Percentiles rank a stretch among this genome's conserved stretches.
These are phyloP conservation scores for Blumeria hordei DNA, from an alignment of 2,329 filamentous ascomycete genomes.

Conservation along the genomic window DNA sequence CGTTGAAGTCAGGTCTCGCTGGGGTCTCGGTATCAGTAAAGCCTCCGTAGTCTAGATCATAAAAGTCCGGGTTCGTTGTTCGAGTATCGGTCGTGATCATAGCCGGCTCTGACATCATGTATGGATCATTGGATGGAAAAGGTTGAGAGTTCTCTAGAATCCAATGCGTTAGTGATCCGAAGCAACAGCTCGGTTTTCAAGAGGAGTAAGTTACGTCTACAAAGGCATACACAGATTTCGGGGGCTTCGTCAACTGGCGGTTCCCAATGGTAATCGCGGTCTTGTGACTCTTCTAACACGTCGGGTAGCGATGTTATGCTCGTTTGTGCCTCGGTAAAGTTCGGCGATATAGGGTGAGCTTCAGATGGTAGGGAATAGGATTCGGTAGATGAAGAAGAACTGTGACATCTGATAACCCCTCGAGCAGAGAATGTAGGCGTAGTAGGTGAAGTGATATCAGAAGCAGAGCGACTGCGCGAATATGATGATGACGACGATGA, in stretches of 20 bases:
- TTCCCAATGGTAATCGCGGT: slow-evolving; percentile 24
- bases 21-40: too few relatives aligned
- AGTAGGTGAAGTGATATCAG: slow-evolving; percentile 43
- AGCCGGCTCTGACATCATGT: slow-evolving; percentile 26
- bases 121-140: slow-evolving; percentile 24
- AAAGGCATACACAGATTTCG: slow-evolving; percentile 42
- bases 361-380: slow-evolving; percentile 24
- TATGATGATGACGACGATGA: slow-evolving; percentile 8
- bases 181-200: slow-evolving; percentile 1
- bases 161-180: background rate
- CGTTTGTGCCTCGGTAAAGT: slow-evolving; percentile 25
- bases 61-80: background rate
- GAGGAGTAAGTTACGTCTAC: slow-evolving; percentile 26
- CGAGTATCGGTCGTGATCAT: background rate
- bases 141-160: slow-evolving; percentile 5
- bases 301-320: slow-evolving; percentile 50
- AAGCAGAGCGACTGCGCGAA: slow-evolving; percentile 26
- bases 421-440: slow-evolving; percentile 42
- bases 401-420: slow-evolving; percentile 40
- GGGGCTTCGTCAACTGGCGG: slow-evolving; percentile 22
- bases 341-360: slow-evolving; percentile 31
- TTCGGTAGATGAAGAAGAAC: slow-evolving; percentile 58
- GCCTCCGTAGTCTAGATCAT: too few relatives aligned
- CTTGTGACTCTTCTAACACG: slow-evolving; percentile 60
- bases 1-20: too few relatives aligned